Percentiles rank a stretch among this genome's conserved stretches.
These are phyloP conservation scores for Salix koriyanagi DNA, from an alignment of 345 rosid genomes.

Conservation along the genomic window DNA sequence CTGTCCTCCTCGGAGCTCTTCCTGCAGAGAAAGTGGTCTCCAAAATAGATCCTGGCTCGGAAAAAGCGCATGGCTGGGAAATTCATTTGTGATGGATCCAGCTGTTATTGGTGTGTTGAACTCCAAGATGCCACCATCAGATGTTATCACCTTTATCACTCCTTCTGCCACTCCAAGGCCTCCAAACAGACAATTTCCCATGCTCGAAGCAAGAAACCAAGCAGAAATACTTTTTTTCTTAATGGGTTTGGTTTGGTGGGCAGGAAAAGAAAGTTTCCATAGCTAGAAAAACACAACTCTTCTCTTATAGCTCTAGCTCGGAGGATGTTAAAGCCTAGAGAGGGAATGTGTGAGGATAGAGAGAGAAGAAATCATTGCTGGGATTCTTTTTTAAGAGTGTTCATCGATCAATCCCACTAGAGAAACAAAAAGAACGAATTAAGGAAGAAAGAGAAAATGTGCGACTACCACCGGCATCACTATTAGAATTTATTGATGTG, in stretches of 20 bases:
- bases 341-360: slow-evolving; percentile 3
- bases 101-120: slow-evolving; percentile 53
- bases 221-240: background rate
- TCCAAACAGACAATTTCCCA: slow-evolving; percentile 87
- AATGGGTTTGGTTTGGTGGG: background rate
- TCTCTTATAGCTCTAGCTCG: background rate
- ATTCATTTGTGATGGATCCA: slow-evolving; percentile 44
- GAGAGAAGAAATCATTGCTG: slow-evolving; percentile 32
- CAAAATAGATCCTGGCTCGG: slow-evolving; percentile 47
- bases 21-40: slow-evolving; percentile 43
- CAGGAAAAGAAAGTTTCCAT: background rate
- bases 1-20: slow-evolving; percentile 47
- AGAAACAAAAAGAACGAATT: slow-evolving; percentile 3
- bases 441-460: slow-evolving; percentile 5
- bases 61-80: slow-evolving; percentile 60
- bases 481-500: background rate
- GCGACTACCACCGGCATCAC: background rate
- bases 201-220: background rate
- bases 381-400: slow-evolving; percentile 27
- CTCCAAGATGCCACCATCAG: slow-evolving; percentile 64
- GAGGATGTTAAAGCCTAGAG: slow-evolving; percentile 6
- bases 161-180: slow-evolving; percentile 45
- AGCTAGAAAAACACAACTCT: background rate
- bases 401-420: slow-evolving; percentile 2
- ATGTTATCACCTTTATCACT: slow-evolving; percentile 46